Evolutionary conservation across 257 asterid species (phyloP), one percentile per base, ranked within the genome.

Genomic region (Echium plantagineum): DNA sequence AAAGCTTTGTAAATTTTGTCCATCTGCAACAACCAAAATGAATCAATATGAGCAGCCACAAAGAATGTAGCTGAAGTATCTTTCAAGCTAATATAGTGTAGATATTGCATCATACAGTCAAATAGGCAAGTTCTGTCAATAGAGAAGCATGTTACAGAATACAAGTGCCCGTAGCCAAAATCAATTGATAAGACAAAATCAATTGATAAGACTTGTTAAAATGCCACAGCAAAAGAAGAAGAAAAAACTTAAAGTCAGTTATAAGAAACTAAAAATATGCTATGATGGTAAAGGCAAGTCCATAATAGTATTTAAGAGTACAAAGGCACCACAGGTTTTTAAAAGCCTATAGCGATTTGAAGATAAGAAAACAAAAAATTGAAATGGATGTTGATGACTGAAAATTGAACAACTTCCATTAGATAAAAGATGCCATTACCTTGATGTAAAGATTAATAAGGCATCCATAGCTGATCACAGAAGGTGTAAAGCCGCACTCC

Each of bases 401-500:
- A 32, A n/a, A 65, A 69, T 22, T 28, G 20, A 30, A 63, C 57
- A 35, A 2, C 4, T 35, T 17, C 47, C 64, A 32, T 32, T 8
- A 24, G 30, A 64, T 47, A 52, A n/a, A 46, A 6, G 15, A 18
- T 42, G 15, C 7, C 20, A 22, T 71, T 80, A 91, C 98, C 98
- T 93, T 93, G 69, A 77, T 80, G 74, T 84, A 83, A 58, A 86
- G 87, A 78, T 93, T 93, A 64, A 93, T 84, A 73, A 88, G 95
- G 61, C 98, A 93, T 67, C 98, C 98, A 60, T 82, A 89, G 67
- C 90, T 93, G 78, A 89, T 58, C 55, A 93, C 72, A 20, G 95
- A 82, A 74, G 98, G 95, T 47, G 81, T 70, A 74, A 82, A 83
- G 67, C 98, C 97, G 59, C 96, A 84, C 76, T 93, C 97, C 98